Evolutionary conservation across 805 yeast genomes (phyloP), one percentile per base, ranked within the genome.

Genomic region (Yamadazyma endophytica): DNA sequence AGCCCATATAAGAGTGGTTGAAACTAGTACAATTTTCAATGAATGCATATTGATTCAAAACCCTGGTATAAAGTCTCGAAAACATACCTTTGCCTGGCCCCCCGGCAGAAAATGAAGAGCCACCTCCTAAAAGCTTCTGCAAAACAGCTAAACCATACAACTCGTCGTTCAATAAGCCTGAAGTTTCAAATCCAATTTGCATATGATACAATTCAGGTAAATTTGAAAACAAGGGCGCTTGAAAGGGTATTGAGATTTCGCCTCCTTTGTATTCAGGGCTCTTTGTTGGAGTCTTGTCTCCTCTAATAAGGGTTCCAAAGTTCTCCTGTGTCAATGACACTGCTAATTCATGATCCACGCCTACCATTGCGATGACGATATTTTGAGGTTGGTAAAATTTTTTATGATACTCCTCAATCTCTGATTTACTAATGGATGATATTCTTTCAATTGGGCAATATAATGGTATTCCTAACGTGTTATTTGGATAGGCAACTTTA

Each of bases 21-120:
- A 89, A 88, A 6, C 94, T 75, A 47, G 79, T 68, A 55, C 96
- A 87, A 48, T 83, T 81, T 52, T 92, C 98, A 31, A 92, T 79
- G 54, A 82, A 89, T 23, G 94, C 95, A 53, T 83, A 85, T 54
- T 82, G 92, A 59, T 90, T 90, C 52, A 92, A 68, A 2, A 92
- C 95, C 46, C 88, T 77, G 0, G 96, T 86, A 64, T 88, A 92
- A 15, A 94, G 74, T 37, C 97, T 73, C 4, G 96, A 86, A 55
- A 88, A 92, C 97, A 92, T 89, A 4, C 98, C 98, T 58, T 92
- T 92, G 32, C 98, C 98, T 12, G 98, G 98, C 0, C 98, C 98
- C 43, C 98, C 98, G 7, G 98, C 97, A 13, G 94, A 81, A 52
- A 92, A 92, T 1, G 97, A 88, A 4, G 96, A 95, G 35, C 97